Base-by-base conservation (phyloP, 345 rosid species). In the Euphorbia tirucalli region DNA sequence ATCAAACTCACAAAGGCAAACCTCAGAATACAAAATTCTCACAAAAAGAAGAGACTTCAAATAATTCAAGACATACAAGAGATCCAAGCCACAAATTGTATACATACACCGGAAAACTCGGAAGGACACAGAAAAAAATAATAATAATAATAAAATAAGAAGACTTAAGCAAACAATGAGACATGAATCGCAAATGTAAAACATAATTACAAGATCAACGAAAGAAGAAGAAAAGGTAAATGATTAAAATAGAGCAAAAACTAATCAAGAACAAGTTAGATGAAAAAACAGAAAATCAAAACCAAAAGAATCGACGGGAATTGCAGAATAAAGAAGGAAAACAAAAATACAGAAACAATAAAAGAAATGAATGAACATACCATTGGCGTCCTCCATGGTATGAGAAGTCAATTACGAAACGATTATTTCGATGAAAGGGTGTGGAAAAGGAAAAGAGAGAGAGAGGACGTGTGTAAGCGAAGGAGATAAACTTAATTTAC, bases 341-440 rank as follows among this genome's bases (percentile, higher is more conserved):
- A 19, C 31, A 30, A 7, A 21, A 24, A 39, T 11, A 18, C 28
- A 15, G 35, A 69, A 22, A 15, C 0, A 37, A 3, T 1, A n/a
- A 7, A 57, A 41, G 14, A 31, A 15, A 8, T 14, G 6, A 16
- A 41, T 14, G 57, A 52, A 13, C 27, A 18, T 54, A 68, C 73
- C 69, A 27, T 21, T 68, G 50, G 43, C 73, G 7, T 61, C 73
- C 69, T 61, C 73, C 78, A 74, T 74, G 64, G 37, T 61, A 31
- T 24, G 66, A 60, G 46, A 35, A 28, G 43, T 16, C 46, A 46
- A 57, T 5, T 14, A 39, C 9, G 49, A 57, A 27, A 58, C 27
- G 30, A 22, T 50, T 2, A 43, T 21, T 19, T 13, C 11, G 39
- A 28, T 19, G 25, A 55, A 73, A 44, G 32, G 71, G 14, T 22